Base-by-base conservation (phyloP, 192 early-diverging fungal genomes). In the Allomyces javanicus region DNA sequence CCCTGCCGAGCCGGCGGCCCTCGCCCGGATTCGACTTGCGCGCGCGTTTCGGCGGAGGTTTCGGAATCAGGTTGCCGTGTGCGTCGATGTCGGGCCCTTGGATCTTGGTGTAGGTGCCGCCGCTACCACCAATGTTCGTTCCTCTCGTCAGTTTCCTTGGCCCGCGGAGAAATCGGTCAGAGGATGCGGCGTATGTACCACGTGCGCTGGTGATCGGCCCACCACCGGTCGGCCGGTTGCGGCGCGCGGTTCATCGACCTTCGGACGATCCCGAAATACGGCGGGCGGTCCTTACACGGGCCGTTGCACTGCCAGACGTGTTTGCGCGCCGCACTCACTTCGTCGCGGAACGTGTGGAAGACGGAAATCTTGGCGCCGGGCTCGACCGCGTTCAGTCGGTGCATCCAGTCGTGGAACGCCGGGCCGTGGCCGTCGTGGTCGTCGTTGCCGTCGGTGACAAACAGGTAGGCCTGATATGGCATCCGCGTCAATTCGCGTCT, bases 271-370 rank as follows among this genome's bases (percentile, higher is more conserved):
- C 74, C 75, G 33, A 72, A 76, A 61, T 64, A 76, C 23, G 75
- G 75, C 9, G 75, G 74, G 19, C 62, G 61, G 55, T 33, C 19
- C 23, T 67, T 44, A 50, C 75, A 76, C 22, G 64, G 67, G 1
- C 75, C 75, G n/a, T 69, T 64, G 66, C 75, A 76, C 25, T 68
- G 40, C 75, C 75, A 76, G 1, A 76, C 68, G 64, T 76, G 75
- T 2, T 43, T 67, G 3, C 75, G 65, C 62, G 77, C 72, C 64
- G 67, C 72, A 50, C 77, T 67, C 9, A 76, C 75, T 67, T 76
- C 75, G 63, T 76, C 74, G n/a, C 61, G 67, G 50, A 76, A 76
- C 67, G 63, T 77, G 64, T 76, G 75, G 64, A 74, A 76, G n/a
- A 76, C 74, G 6, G 75, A 74, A 9, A 76, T 76, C 50, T 77